Conservation (phyloP, 371 early-diverging fungal genomes). For the Rhizopus stolonifer region DNA sequence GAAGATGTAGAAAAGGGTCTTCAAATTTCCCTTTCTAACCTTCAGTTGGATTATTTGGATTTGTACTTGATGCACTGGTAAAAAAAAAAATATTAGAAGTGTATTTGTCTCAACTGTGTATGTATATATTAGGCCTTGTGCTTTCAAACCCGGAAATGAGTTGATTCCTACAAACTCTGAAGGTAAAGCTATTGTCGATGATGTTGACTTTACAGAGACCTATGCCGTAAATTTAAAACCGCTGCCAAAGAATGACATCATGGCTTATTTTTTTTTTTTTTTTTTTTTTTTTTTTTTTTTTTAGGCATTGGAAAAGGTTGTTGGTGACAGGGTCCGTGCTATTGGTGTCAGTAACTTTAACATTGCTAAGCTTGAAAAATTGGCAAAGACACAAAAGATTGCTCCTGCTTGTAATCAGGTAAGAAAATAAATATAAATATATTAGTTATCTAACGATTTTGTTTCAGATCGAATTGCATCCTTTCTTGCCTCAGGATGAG, state of each 20-base stretch:
- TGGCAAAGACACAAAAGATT: slow-evolving; percentile 35
- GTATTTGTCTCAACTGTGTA: slow-evolving; percentile 21
- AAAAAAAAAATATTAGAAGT: too few relatives aligned
- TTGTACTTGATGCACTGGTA: slow-evolving; percentile 65
- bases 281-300: slow-evolving; percentile 61
- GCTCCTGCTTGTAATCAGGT: slow-evolving; percentile 54
- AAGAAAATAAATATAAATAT: slow-evolving; percentile 3
- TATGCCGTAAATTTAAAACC: slow-evolving; percentile 49
- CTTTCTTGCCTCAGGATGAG: slow-evolving; percentile 44
- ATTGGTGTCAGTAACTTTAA: slow-evolving; percentile 43
- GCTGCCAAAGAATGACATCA: not conserved
- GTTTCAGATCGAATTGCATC: slow-evolving; percentile 69
- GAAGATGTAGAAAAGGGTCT: slow-evolving; percentile 49
- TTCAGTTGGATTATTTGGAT: slow-evolving; percentile 69
- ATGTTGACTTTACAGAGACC: slow-evolving; percentile 35
- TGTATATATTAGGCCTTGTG: slow-evolving; percentile 16
- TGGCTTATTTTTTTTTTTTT: too few relatives aligned
- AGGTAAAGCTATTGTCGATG: slow-evolving; percentile 20
- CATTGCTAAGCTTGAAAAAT: slow-evolving; percentile 32
- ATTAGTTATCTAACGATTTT: not conserved
- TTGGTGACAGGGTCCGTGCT: slow-evolving; percentile 50
- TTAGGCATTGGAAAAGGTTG: slow-evolving; percentile 73
- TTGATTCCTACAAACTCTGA: slow-evolving; percentile 34
- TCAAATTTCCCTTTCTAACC: slow-evolving; percentile 50
- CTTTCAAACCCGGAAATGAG: slow-evolving; percentile 25